Conservation (phyloP, 2,329 filamentous ascomycete species). For the Cordyceps pruinosa region DNA sequence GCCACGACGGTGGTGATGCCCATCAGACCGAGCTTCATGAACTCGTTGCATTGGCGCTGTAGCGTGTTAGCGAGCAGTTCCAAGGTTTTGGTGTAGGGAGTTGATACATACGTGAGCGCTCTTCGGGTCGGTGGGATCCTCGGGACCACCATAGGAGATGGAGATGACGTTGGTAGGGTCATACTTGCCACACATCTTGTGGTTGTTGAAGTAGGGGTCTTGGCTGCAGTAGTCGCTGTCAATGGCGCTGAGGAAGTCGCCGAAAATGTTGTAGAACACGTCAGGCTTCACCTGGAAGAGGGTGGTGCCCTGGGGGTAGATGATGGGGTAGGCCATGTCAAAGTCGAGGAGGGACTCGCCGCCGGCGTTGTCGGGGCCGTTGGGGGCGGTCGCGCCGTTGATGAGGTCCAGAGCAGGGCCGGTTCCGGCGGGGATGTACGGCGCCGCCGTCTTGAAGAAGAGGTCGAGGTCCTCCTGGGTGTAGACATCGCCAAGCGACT, state of each 20-base stretch:
- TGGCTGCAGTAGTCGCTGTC: slow-evolving; percentile 37
- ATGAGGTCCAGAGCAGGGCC: slow-evolving; percentile 40
- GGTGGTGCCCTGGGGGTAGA: slow-evolving; percentile 44
- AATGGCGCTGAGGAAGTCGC: slow-evolving; percentile 37
- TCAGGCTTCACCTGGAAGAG: slow-evolving; percentile 38
- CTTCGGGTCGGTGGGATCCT: slow-evolving; percentile 32
- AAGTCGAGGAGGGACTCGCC: slow-evolving; percentile 50
- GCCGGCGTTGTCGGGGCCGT: slow-evolving; percentile 20
- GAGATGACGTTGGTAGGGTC: slow-evolving; percentile 25
- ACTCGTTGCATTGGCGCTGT: slow-evolving; percentile 36
- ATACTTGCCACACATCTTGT: slow-evolving; percentile 19
- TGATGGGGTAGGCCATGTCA: slow-evolving; percentile 41
- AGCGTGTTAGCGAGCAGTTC: neutral
- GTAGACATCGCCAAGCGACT: slow-evolving; percentile 45
- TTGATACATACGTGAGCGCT: slow-evolving; percentile 31
- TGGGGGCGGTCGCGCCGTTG: slow-evolving; percentile 40
- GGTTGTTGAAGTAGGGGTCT: neutral
- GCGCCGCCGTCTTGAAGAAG: slow-evolving; percentile 39
- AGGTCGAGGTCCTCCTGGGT: slow-evolving; percentile 40
- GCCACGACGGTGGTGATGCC: slow-evolving; percentile 31
- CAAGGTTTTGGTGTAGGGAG: too few relatives aligned
- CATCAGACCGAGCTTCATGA: slow-evolving; percentile 36
- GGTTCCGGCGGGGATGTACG: slow-evolving; percentile 33
- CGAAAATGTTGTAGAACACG: slow-evolving; percentile 33
- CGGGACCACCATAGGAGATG: slow-evolving; percentile 40